Percentiles rank a stretch among this genome's conserved stretches.
Evolutionary conservation across 768 basidiomycete genomes (phyloP).

Genomic region (Hygrocybe coccinea): DNA sequence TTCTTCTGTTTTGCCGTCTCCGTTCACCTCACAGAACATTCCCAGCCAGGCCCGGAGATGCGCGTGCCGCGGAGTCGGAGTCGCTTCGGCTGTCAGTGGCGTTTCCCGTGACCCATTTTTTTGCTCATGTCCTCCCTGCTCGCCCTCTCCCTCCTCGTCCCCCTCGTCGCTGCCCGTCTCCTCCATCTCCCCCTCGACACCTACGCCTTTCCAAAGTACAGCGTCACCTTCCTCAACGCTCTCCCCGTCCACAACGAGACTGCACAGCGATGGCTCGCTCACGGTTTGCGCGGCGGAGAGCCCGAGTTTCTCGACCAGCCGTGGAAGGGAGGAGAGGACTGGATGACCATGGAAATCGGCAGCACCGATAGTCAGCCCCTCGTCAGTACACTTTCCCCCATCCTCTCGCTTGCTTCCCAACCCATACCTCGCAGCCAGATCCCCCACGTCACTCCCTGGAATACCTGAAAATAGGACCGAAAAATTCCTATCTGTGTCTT

Average conservation of each 20-base stretch:
- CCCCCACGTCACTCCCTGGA: conserved; percentile 52
- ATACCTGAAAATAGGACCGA: conserved; percentile 67
- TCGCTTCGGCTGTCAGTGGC: conserved; percentile 19
- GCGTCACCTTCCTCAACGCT: conserved; percentile 72
- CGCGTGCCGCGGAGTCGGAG: conserved; percentile 6
- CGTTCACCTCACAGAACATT: background rate
- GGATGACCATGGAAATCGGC: conserved; percentile 56
- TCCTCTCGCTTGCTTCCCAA: conserved; percentile 19
- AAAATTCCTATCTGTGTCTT: conserved; percentile 70
- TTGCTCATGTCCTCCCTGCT: conserved; percentile 18
- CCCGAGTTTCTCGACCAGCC: conserved; percentile 70
- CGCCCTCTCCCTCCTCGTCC: conserved; percentile 25
- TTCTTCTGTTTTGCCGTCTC: background rate
- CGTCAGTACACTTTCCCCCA: conserved; percentile 15
- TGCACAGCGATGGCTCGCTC: conserved; percentile 66
- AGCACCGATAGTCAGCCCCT: conserved; percentile 41
- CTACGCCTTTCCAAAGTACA: conserved; percentile 77
- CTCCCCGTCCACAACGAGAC: conserved; percentile 71
- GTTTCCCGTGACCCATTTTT: conserved; percentile 23
- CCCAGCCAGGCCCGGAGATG: background rate
- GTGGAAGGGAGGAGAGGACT: conserved; percentile 39
- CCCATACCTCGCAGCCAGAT: conserved; percentile 19
- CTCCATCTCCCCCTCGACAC: conserved; percentile 75
- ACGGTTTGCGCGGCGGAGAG: conserved; percentile 72
- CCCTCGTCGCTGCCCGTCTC: conserved; percentile 35